These are phyloP conservation scores for Apophysomyces sp. DNA, from an alignment of 371 early-diverging fungal genomes.

Conservation along the genomic window DNA sequence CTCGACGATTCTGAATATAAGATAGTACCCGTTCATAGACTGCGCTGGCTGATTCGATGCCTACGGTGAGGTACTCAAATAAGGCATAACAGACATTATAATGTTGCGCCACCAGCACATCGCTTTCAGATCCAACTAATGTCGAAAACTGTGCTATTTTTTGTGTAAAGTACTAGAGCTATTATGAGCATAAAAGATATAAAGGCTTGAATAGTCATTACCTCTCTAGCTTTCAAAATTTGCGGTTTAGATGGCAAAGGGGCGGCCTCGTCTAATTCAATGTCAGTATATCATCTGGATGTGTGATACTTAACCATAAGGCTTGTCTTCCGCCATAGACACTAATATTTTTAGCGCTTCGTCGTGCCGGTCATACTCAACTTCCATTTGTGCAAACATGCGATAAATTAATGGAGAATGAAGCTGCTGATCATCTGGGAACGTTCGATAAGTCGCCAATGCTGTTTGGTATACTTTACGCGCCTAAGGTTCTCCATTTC, in stretches of 20 bases:
- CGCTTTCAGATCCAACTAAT: constrained; percentile 21
- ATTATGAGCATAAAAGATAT: neutral
- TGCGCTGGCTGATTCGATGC: constrained; percentile 41
- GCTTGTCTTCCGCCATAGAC: constrained; percentile 31
- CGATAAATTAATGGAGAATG: constrained; percentile 50
- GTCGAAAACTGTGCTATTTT: constrained; percentile 23
- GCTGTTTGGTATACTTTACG: constrained; percentile 65
- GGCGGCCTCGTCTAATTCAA: neutral
- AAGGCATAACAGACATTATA: constrained; percentile 47
- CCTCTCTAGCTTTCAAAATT: constrained; percentile 16
- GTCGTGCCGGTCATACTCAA: constrained; percentile 40
- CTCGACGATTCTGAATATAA: constrained; percentile 34
- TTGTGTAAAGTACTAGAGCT: constrained; percentile 29
- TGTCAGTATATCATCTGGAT: neutral
- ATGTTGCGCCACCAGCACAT: constrained; percentile 34
- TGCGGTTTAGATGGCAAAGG: constrained; percentile 7
- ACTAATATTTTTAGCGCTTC: constrained; percentile 51
- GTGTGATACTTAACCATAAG: constrained; percentile 19
- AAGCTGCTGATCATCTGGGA: constrained; percentile 33
- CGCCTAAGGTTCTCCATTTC: constrained; percentile 42
- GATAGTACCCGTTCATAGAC: constrained; percentile 52
- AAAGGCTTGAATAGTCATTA: neutral
- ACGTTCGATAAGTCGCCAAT: constrained; percentile 47
- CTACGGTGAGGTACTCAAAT: constrained; percentile 59
- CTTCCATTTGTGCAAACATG: constrained; percentile 59